Base-by-base conservation (phyloP, 108 stramenopile species). In the Cyclotella kingstonii region DNA sequence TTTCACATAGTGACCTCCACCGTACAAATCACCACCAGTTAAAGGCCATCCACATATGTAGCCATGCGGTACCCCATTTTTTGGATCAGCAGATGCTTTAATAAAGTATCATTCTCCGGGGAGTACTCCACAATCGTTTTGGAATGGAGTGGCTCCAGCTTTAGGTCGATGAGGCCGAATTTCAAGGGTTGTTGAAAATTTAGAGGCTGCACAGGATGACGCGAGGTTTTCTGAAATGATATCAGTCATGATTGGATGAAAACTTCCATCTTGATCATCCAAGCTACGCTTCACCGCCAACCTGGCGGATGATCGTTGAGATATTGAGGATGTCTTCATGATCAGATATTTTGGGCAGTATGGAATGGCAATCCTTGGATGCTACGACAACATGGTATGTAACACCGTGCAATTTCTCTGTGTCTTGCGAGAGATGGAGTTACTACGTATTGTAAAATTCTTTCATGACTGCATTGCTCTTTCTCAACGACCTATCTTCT, bases 31-130 rank as follows among this genome's bases (percentile, higher is more conserved):
- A 9, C 93, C 73, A 14, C 18, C 33, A 18, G 36, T 45, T 36
- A 75, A 26, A 1, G 73, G 73, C 36, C 84, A 61, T 41, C 77
- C 55, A 65, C 63, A 95, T 18, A 95, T 85, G 58, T 76, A 90
- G 1, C 94, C 94, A 64, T 81, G 86, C 2, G 94, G 94, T 15
- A 88, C 86, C 0, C 63, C 58, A 14, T 74, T 44, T 2, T 77
- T 65, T 21, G 81, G 76, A 56, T 87, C 87, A 36, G 83, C 85
- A 11, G 77, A 51, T 18, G 73, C 64, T 46, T 75, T 66, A 46
- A 91, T 86, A 41, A 64, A 66, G 65, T 91, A 91, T 91, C 90
- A 91, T 83, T 91, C 90, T 42, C 85, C 84, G 1, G 90, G 90
- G 19, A 91, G 60, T 30, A 91, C 77, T 6, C 90, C 90, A 59